Evolutionary conservation across 306 rosid species (phyloP).

Genomic region (Chamaecrista fasciculata): DNA sequence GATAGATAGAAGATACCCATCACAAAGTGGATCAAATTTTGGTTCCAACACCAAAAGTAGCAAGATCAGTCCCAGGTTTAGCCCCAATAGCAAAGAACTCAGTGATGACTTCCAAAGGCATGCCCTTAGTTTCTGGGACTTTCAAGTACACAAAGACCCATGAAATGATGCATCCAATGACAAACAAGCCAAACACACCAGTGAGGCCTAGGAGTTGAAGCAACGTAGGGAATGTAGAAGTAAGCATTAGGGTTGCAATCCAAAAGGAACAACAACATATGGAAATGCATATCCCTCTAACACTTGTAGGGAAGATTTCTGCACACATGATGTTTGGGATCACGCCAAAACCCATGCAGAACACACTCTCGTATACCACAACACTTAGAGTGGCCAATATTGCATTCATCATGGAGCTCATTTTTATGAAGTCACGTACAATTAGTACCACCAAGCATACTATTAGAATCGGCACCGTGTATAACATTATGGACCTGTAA

Average conservation of each 20-base stretch:
- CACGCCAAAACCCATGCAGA: constrained; percentile 63
- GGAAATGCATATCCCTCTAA: constrained; percentile 65
- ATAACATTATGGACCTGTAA: constrained; percentile 51
- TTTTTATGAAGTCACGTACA: constrained; percentile 29
- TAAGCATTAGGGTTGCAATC: constrained; percentile 49
- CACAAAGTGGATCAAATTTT: too few relatives aligned
- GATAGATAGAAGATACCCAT: too few relatives aligned
- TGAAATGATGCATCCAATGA: constrained; percentile 45
- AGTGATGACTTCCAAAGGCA: constrained; percentile 73
- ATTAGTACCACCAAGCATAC: constrained; percentile 43
- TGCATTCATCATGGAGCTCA: constrained; percentile 41
- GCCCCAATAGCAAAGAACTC: constrained; percentile 61
- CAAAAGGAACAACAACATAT: constrained; percentile 56
- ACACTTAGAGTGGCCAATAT: constrained; percentile 48
- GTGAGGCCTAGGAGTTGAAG: constrained; percentile 50
- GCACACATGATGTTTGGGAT: constrained; percentile 65
- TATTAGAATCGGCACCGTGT: constrained; percentile 54
- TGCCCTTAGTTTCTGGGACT: constrained; percentile 76
- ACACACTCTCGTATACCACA: constrained; percentile 47
- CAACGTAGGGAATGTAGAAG: constrained; percentile 53
- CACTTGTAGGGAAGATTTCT: constrained; percentile 65
- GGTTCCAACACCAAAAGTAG: too few relatives aligned
- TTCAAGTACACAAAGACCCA: constrained; percentile 64
- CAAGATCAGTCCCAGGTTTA: constrained; percentile 26
- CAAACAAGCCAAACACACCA: constrained; percentile 52